Base-by-base conservation (phyloP, 352 stramenopile genomes). In the Phytophthora ramorum region DNA sequence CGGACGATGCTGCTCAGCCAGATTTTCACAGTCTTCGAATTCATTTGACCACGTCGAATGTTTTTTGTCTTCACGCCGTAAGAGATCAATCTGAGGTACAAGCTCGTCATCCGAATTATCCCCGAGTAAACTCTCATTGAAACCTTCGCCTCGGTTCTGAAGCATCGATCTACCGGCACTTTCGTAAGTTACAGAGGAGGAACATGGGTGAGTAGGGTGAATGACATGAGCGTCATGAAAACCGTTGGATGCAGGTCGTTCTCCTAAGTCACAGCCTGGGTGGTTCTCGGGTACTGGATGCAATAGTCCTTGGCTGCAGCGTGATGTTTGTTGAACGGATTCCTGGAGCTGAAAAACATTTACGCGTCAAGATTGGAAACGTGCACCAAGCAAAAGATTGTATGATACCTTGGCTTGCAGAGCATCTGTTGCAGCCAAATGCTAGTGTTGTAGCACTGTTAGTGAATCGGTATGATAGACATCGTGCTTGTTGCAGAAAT, bases 381-480 rank as follows among this genome's bases (percentile, higher is more conserved):
- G 19, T 47, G 3, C 7, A 47, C 10, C 17, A 17, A 28, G 13
- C 37, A 34, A 28, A n/a, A 30, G 12, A 7, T 49, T 43, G 9
- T 16, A 7, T 45, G 24, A 34, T 44, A 77, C 69, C 46, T 69
- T 16, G 7, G 12, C 17, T 49, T 63, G 48, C n/a, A 53, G 55
- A 49, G n/a, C 44, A 37, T 65, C 50, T 38, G 13, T 30, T 14
- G 26, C 5, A 24, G 50, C 49, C 13, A 77, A 22, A 28, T 62
- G 49, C 69, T 77, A 17, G 10, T 30, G 17, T 30, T 10, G 47
- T 17, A 43, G 9, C 6, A 13, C 14, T 20, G 26, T 65, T 49
- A 59, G 53, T 44, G 12, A 17, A 30, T 16, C 19, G 30, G 10
- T 44, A 38, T 40, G 34, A 44, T 37, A 3, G 8, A 53, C 17